Base-by-base conservation (phyloP, 1,284 basidiomycete species). In the Leccinum holopus region DNA sequence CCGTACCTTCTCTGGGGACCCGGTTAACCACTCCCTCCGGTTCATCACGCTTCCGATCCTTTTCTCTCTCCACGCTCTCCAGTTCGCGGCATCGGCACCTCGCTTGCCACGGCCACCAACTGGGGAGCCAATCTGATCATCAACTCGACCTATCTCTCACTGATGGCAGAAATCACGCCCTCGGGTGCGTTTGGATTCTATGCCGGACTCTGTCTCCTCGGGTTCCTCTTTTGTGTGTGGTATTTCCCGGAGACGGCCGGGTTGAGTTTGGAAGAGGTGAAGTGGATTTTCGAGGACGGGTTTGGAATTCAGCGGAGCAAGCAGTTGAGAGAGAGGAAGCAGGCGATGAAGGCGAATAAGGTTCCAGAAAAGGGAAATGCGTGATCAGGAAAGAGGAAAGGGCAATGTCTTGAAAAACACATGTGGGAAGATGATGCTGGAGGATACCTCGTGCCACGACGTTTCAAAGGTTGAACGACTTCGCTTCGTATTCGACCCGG, bases 41-140 rank as follows among this genome's bases (percentile, higher is more conserved):
- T 18, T 3, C 7, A 55, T 21, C 10, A 21, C 12, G 0, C 51
- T 30, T 5, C 52, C 10, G 28, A 28, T 16, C 11, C 14, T 16
- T 41, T 35, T 12, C 30, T 44, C 52, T 9, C 25, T 57, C 8
- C 18, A 4, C 18, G 5, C 18, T 57, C 56, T 51, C 32, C 62
- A 86, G 91, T 93, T 8, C 85, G 92, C 60, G 92, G 92, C 3
- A 84, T 94, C 55, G 92, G 92, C 25, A 90, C 90, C 11, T 89
- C 88, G 3, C 81, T 94, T 63, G 82, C 87, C n/a, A 94, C 91
- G 0, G 87, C 90, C 3, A 88, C 85, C 35, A 93, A 93, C 77
- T 94, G 92, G 92, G 82, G 79, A n/a, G 82, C 81, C 18, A 94
- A 94, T 75, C 80, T 94, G 39, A 79, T 94, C 69, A 90, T 94